Evolutionary conservation across 768 basidiomycete genomes (phyloP).

Genomic region (Lactarius evosmus): DNA sequence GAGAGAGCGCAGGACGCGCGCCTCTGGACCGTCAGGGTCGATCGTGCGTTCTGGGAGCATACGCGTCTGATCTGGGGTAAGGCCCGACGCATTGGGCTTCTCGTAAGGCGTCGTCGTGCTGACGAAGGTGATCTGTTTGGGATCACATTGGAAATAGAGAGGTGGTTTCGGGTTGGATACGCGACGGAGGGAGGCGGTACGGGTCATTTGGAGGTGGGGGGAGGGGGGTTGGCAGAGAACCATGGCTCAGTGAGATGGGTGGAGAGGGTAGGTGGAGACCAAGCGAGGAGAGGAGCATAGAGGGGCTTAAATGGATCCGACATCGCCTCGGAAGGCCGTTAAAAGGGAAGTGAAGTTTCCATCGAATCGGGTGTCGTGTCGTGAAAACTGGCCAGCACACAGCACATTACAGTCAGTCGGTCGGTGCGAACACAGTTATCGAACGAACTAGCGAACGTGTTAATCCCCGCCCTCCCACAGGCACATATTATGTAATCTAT

Average conservation of each 20-base stretch:
- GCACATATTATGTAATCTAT: conserved; percentile 16
- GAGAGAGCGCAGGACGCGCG: conserved; percentile 40
- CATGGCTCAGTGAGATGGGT: not conserved
- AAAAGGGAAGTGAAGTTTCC: conserved; percentile 11
- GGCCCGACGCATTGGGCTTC: conserved; percentile 39
- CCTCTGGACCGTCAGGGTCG: conserved; percentile 31
- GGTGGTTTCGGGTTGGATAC: conserved; percentile 21
- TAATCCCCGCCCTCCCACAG: no score
- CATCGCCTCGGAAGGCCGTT: not conserved
- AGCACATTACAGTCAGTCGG: no score
- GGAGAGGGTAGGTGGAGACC: not conserved
- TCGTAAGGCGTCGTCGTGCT: conserved; percentile 22
- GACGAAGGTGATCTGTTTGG: conserved; percentile 29
- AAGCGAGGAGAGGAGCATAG: not conserved
- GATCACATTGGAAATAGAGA: not conserved
- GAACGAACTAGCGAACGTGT: no score
- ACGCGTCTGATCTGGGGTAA: conserved; percentile 40
- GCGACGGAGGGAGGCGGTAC: conserved; percentile 25
- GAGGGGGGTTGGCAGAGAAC: conserved; percentile 21
- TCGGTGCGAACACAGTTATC: no score
- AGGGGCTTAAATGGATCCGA: conserved; percentile 18
- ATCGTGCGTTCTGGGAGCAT: conserved; percentile 38
- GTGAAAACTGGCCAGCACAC: conserved; percentile 5
- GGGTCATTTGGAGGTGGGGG: conserved; percentile 20
- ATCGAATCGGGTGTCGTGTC: not conserved